Percentiles rank a stretch among this genome's conserved stretches.
Conservation (phyloP, 1,284 basidiomycete species). For the Tylopilus sp. region DNA sequence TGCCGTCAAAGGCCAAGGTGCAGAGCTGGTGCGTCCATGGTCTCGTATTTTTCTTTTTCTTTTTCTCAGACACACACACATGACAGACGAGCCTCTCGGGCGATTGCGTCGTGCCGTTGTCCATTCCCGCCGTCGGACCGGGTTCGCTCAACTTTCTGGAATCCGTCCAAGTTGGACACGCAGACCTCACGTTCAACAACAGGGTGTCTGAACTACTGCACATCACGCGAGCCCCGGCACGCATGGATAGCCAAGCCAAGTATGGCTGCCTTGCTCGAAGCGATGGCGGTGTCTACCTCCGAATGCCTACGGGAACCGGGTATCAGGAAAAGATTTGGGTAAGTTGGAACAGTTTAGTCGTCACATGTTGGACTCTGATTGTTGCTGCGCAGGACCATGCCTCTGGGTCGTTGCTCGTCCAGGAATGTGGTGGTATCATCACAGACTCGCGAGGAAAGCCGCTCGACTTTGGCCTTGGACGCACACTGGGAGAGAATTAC, state of each 20-base stretch:
- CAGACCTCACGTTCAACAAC: conserved; percentile 89
- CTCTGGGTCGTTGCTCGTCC: conserved; percentile 85
- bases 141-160: conserved; percentile 84
- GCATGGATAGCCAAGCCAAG: conserved; percentile 99
- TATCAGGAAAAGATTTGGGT: conserved; percentile 96
- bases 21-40: conserved; percentile 68
- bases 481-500: conserved; percentile 88
- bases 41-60: neutral
- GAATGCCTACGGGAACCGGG: conserved; percentile 88
- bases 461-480: conserved; percentile 90
- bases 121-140: conserved; percentile 57
- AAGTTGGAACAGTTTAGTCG: conserved; percentile 27
- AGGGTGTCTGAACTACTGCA: conserved; percentile 79
- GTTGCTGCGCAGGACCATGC: conserved; percentile 85
- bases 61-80: neutral
- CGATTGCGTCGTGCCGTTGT: conserved; percentile 55
- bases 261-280: conserved; percentile 91
- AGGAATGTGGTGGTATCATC: conserved; percentile 91
- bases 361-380: neutral
- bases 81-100: conserved; percentile 57
- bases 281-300: conserved; percentile 90
- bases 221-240: conserved; percentile 76
- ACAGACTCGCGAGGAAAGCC: conserved; percentile 85
- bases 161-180: conserved; percentile 94
- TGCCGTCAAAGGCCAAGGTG: conserved; percentile 86